Percentiles rank a stretch among this genome's conserved stretches.
Evolutionary conservation across 148 eudicot species (phyloP).

Genomic region (Vaccinium darrowii): DNA sequence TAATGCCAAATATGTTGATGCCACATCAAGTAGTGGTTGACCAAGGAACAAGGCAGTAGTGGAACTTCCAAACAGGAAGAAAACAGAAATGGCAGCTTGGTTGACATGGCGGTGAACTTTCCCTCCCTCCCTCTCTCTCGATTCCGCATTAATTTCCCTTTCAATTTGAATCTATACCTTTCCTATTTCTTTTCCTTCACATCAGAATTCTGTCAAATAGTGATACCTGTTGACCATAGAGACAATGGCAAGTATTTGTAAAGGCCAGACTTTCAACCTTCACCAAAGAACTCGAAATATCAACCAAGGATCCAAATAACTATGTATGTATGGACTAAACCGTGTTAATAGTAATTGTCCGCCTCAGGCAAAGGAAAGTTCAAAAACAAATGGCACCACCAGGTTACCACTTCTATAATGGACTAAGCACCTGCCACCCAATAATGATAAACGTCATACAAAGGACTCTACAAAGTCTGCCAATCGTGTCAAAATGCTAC

Average conservation of each 20-base stretch:
- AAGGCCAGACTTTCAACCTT: neutral
- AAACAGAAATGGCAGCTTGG: neutral
- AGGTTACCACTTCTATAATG: neutral
- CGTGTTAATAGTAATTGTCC: neutral
- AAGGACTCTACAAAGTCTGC: neutral
- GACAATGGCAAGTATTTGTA: neutral
- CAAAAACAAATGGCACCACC: neutral
- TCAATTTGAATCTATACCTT: neutral
- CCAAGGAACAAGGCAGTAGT: neutral
- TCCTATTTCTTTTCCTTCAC: neutral
- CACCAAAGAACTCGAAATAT: neutral
- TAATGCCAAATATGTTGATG: neutral
- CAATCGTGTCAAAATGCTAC: neutral
- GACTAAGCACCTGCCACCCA: neutral
- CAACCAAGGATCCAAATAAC: neutral
- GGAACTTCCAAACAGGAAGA: neutral
- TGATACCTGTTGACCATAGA: neutral
- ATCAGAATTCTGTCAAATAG: neutral
- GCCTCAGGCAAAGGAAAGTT: neutral
- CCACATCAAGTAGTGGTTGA: neutral
- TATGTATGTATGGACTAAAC: neutral
- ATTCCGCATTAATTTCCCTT: neutral
- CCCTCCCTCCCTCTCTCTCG: neutral
- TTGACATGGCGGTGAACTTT: neutral
- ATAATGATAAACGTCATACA: neutral